phyloP scores from a whole-genome alignment of 257 asterid genomes.

The Solanum bulbocastanum region DNA sequence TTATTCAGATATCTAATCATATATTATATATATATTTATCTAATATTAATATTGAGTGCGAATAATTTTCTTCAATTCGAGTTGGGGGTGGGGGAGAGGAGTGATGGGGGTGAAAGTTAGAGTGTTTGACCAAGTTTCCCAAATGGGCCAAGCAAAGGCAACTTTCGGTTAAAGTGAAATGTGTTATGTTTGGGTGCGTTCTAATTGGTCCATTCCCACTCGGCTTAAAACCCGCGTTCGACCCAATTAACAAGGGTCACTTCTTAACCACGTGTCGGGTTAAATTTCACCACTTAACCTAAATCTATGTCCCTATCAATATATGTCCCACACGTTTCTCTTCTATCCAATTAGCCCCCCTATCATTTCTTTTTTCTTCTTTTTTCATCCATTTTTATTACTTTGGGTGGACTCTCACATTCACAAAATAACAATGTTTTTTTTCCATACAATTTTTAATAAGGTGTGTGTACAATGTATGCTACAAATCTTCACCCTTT shows the following conservation, averaged over 20 bases:
- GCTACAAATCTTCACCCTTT: neutral
- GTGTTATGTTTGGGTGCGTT: neutral
- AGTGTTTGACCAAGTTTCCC: neutral
- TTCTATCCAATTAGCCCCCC: constrained; percentile 6
- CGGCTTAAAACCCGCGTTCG: constrained; percentile 45
- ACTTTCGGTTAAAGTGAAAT: constrained; percentile 10
- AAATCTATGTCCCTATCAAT: constrained; percentile 40
- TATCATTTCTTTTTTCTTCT: neutral
- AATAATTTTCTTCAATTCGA: neutral
- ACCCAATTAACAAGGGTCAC: constrained; percentile 25
- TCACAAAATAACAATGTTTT: neutral
- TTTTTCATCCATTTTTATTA: neutral
- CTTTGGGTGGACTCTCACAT: neutral
- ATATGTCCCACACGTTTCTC: constrained; percentile 52
- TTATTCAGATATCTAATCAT: neutral
- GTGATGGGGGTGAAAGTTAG: too few relatives aligned
- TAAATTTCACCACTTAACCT: constrained; percentile 13
- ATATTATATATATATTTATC: neutral
- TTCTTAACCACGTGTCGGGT: constrained; percentile 39
- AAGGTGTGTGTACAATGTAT: neutral
- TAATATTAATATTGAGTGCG: neutral
- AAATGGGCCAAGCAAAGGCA: neutral
- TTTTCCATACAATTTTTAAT: neutral
- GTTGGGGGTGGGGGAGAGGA: fast-evolving
- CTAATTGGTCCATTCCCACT: constrained; percentile 34